Conservation (phyloP, 2,329 filamentous ascomycete species). For the Alternaria alternata region DNA sequence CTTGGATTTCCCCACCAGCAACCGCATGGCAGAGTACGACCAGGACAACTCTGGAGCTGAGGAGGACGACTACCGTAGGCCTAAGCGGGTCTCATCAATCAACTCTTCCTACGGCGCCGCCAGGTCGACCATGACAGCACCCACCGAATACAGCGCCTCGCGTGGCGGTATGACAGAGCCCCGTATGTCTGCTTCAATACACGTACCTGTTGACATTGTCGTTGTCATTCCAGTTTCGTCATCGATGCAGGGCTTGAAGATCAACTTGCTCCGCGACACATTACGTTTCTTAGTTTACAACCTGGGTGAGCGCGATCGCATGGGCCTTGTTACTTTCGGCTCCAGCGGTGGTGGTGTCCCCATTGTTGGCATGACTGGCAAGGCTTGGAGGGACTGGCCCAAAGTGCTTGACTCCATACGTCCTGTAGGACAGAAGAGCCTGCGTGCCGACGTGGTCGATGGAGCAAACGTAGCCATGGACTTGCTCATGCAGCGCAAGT, state of each 20-base stretch:
- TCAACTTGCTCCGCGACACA: slow-evolving; percentile 89
- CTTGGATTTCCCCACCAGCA: slow-evolving; percentile 63
- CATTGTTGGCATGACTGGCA: slow-evolving; percentile 97
- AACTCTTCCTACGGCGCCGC: slow-evolving; percentile 84
- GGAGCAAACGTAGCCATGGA: slow-evolving; percentile 99
- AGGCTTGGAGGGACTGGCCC: slow-evolving; percentile 90
- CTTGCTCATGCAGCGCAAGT: slow-evolving; percentile 95
- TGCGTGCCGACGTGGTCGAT: slow-evolving; percentile 95
- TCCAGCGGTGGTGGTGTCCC: slow-evolving; percentile 93
- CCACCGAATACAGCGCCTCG: slow-evolving; percentile 88
- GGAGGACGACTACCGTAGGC: slow-evolving; percentile 80
- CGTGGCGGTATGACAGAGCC: slow-evolving; percentile 54
- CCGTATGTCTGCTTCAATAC: slow-evolving; percentile 65
- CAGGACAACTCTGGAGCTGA: slow-evolving; percentile 83
- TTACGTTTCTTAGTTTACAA: slow-evolving; percentile 90
- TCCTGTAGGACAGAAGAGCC: slow-evolving; percentile 94
- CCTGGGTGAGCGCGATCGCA: slow-evolving; percentile 90
- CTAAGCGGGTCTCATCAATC: slow-evolving; percentile 79
- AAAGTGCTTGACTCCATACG: slow-evolving; percentile 87
- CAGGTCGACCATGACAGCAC: slow-evolving; percentile 84
- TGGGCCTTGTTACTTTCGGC: slow-evolving; percentile 97
- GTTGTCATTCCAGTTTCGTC: slow-evolving; percentile 97
- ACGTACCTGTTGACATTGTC: slow-evolving; percentile 93
- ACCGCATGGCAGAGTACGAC: slow-evolving; percentile 77
- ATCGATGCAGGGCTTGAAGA: slow-evolving; percentile 99